Base-by-base conservation (phyloP, 495 filamentous ascomycete species). In the Aspergillus sparsus region DNA sequence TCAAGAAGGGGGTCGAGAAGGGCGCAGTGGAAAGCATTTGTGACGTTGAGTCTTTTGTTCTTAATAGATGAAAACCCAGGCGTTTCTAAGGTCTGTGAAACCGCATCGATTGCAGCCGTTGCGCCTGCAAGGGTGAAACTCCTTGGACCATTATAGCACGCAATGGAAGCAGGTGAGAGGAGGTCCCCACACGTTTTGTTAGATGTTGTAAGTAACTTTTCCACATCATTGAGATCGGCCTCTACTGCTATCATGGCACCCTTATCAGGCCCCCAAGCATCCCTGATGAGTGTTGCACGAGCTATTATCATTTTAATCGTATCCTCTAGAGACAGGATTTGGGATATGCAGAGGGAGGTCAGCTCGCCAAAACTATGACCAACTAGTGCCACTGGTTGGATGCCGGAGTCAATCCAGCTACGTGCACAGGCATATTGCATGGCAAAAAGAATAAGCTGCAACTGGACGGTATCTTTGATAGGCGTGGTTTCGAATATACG, bases 211-310 rank as follows among this genome's bases (percentile, higher is more conserved):
- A 66, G 32, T 9, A 70, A 42, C 6, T 47, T 31, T 32, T 73
- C 13, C 0, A 76, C 55, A 1, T 61, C 47, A 0, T 49, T 27
- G 5, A 63, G 15, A 34, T 77, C 71, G 0, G 64, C 69, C 54
- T 82, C 74, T 0, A 83, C 49, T 0, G 75, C 71, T 12, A 83
- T 44, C 82, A 85, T 85, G 1, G 73, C 47, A 0, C 82, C 82
- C 7, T 47, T 53, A 2, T 84, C 80, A 0, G 61, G 3, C 9
- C 74, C 80, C 81, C 80, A 83, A 1, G 63, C 21, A 0, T 67
- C 61, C 7, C 64, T 49, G 41, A 85, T 77, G 3, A 84, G 50
- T 0, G 8, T 45, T 0, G 81, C 78, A 15, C 82, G 71, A 0
- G 60, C 70, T 2, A 67, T 57, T 5, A 85, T 67, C 8, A 83